These are phyloP conservation scores for Anthracocystis panici-leucophaei DNA, from an alignment of 1,284 basidiomycete genomes.

Conservation along the genomic window DNA sequence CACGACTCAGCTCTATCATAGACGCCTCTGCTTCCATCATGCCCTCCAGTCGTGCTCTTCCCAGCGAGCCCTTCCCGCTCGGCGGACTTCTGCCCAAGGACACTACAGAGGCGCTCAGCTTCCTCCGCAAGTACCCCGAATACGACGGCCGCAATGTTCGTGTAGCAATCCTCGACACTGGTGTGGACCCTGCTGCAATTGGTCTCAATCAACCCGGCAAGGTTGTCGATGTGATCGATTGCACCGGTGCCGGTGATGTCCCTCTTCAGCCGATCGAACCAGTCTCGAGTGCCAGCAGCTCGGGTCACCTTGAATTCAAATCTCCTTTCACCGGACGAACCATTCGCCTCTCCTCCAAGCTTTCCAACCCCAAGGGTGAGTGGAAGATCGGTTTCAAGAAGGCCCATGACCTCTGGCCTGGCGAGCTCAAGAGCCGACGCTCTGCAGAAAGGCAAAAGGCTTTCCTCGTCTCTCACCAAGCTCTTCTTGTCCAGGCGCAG, in stretches of 20 bases:
- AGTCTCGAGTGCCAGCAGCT: constrained; percentile 6
- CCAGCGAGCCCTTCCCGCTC: constrained; percentile 63
- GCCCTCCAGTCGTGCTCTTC: constrained; percentile 34
- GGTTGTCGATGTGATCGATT: constrained; percentile 70
- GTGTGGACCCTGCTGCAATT: constrained; percentile 69
- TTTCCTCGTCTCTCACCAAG: constrained; percentile 64
- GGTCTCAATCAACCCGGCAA: constrained; percentile 67
- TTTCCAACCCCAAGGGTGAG: constrained; percentile 64
- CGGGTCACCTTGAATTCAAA: constrained; percentile 52
- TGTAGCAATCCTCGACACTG: constrained; percentile 70
- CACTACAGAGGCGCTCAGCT: constrained; percentile 66
- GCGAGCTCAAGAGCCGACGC: constrained; percentile 64
- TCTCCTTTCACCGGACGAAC: constrained; percentile 65
- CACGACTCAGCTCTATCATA: constrained; percentile 10
- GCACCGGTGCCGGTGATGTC: constrained; percentile 66
- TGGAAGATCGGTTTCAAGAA: constrained; percentile 69
- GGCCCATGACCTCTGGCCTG: constrained; percentile 69
- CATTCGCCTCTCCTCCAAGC: constrained; percentile 55
- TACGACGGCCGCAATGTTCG: constrained; percentile 69
- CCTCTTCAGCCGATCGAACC: constrained; percentile 53
- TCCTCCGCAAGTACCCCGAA: constrained; percentile 65
- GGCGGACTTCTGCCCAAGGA: constrained; percentile 69
- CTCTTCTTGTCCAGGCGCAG: constrained; percentile 61
- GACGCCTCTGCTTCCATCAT: constrained; percentile 28
- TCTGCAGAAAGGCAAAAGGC: constrained; percentile 63